Evolutionary conservation across 495 filamentous ascomycete genomes (phyloP).

Genomic region (Aspergillus coremiiformis): DNA sequence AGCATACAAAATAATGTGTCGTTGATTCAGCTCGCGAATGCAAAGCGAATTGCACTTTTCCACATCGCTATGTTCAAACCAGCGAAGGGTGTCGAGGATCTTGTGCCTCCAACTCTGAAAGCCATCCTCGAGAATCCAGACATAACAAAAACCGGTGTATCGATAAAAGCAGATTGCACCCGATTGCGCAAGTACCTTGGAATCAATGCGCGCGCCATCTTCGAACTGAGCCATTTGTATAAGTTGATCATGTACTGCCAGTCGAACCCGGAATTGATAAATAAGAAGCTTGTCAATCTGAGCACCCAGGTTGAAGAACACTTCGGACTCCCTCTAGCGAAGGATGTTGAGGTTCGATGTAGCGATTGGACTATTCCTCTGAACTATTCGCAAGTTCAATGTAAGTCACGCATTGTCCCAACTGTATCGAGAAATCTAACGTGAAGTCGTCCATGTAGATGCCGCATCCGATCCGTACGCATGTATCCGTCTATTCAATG

Average conservation of each 20-base stretch:
- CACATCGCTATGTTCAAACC: conserved; percentile 60
- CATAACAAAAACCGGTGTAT: conserved; percentile 72
- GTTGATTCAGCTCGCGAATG: conserved; percentile 72
- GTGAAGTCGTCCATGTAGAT: conserved; percentile 40
- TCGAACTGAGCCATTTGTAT: conserved; percentile 76
- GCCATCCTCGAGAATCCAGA: conserved; percentile 61
- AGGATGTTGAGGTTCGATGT: conserved; percentile 57
- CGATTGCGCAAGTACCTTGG: conserved; percentile 59
- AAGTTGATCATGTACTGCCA: conserved; percentile 60
- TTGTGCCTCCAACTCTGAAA: conserved; percentile 64
- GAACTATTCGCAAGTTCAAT: conserved; percentile 59
- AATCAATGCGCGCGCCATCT: conserved; percentile 55
- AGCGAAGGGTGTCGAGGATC: conserved; percentile 33
- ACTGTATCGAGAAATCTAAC: conserved; percentile 1
- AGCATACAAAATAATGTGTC: conserved; percentile 60
- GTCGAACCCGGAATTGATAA: conserved; percentile 47
- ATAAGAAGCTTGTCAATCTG: conserved; percentile 58
- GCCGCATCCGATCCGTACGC: conserved; percentile 81
- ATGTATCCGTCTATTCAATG: conserved; percentile 61
- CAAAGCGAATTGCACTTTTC: conserved; percentile 72
- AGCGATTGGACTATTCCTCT: conserved; percentile 65
- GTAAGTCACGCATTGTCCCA: conserved; percentile 43
- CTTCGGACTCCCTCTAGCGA: conserved; percentile 68
- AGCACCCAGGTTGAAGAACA: conserved; percentile 61
- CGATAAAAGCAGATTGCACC: conserved; percentile 64